phyloP scores from a whole-genome alignment of 2,329 filamentous ascomycete genomes.

The Waltergamsia citrina region DNA sequence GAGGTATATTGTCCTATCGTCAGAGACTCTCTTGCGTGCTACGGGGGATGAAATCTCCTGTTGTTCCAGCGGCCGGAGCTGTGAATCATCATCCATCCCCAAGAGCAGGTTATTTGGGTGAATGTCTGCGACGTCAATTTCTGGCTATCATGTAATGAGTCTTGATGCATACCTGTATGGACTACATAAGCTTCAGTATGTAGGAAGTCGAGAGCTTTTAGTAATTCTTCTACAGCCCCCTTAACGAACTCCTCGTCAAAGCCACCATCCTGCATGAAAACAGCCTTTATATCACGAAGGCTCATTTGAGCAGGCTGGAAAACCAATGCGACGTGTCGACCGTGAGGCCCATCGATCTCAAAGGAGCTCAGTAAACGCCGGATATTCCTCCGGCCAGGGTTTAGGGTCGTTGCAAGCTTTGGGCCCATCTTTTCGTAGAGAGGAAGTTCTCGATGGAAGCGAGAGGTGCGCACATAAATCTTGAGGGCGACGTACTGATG shows the following conservation, averaged over 20 bases:
- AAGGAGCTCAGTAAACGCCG: slow-evolving; percentile 11
- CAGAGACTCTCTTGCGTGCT: slow-evolving; percentile 9
- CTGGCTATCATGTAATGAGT: slow-evolving; percentile 2
- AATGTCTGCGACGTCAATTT: slow-evolving; percentile 11
- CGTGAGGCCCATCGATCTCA: slow-evolving; percentile 9
- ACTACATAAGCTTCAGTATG: slow-evolving; percentile 19
- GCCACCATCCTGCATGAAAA: slow-evolving; percentile 12
- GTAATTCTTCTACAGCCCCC: slow-evolving; percentile 15
- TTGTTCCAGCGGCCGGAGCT: slow-evolving; percentile 11
- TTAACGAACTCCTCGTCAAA: slow-evolving; percentile 18
- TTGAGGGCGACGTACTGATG: slow-evolving; percentile 21
- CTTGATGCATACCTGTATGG: slow-evolving; percentile 18
- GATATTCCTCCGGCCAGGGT: slow-evolving; percentile 9
- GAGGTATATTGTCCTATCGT: slow-evolving; percentile 13
- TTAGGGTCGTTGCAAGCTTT: slow-evolving; percentile 4
- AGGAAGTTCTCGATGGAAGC: slow-evolving; percentile 12
- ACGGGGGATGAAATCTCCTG: slow-evolving; percentile 13
- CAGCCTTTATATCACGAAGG: slow-evolving; percentile 18
- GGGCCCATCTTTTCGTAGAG: slow-evolving; percentile 10
- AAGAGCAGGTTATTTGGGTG: slow-evolving; percentile 15
- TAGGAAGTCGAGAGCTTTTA: slow-evolving; percentile 23
- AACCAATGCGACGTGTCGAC: slow-evolving; percentile 11
- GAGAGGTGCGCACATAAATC: slow-evolving; percentile 14
- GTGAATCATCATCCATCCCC: slow-evolving; percentile 10
- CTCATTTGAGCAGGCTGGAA: slow-evolving; percentile 18